These are phyloP conservation scores for Picea glauca DNA, from an alignment of 75 land plant genomes.

Conservation along the genomic window DNA sequence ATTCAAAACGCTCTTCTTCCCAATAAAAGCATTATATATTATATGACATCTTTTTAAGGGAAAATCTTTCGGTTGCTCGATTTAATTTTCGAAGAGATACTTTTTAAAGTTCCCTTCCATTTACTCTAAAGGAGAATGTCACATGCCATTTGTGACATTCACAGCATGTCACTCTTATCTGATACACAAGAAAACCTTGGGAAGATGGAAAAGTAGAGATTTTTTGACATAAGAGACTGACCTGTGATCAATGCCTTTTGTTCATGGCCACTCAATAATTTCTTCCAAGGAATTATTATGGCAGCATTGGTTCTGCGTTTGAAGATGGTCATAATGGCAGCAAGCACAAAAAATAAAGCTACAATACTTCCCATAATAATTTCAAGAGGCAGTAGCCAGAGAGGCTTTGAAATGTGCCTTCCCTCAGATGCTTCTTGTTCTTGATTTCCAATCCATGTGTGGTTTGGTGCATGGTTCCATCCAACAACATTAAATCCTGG, in stretches of 20 bases:
- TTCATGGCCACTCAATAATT: conserved; percentile 17
- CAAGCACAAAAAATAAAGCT: neutral
- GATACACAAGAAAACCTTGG: neutral
- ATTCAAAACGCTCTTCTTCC: neutral
- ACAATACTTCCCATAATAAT: conserved; percentile 20
- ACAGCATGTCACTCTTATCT: neutral
- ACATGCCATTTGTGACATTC: neutral
- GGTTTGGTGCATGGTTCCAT: neutral
- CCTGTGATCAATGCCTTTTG: conserved; percentile 31
- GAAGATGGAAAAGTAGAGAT: neutral
- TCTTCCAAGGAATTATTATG: conserved; percentile 21
- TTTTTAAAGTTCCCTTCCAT: too few relatives aligned
- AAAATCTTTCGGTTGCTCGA: neutral
- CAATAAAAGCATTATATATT: neutral
- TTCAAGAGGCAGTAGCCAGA: conserved; percentile 26
- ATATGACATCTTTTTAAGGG: neutral
- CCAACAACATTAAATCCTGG: neutral
- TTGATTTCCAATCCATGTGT: neutral
- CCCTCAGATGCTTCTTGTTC: too few relatives aligned
- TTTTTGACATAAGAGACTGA: neutral
- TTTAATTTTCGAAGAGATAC: too few relatives aligned
- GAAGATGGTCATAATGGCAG: neutral
- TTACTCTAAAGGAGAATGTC: neutral
- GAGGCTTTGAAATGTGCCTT: neutral
- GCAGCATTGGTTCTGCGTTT: conserved; percentile 9